These are phyloP conservation scores for Amphirosellinia nigrospora DNA, from an alignment of 495 filamentous ascomycete genomes.

Conservation along the genomic window DNA sequence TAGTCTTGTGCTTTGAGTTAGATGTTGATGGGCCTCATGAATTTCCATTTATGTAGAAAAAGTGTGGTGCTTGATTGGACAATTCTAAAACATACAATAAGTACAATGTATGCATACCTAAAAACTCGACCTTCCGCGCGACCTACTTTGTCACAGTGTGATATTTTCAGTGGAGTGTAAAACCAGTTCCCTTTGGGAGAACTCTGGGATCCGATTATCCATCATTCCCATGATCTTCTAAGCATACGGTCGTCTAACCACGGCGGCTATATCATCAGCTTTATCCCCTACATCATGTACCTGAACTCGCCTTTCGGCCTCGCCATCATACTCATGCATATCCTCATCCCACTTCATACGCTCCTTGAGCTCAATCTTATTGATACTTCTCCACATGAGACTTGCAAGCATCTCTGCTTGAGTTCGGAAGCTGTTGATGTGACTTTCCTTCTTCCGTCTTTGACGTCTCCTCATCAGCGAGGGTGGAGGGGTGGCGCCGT, in stretches of 20 bases:
- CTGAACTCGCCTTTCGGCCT: slow-evolving; percentile 28
- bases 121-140: no score
- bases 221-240: background rate
- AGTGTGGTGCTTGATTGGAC: no score
- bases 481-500: slow-evolving; percentile 20
- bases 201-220: background rate
- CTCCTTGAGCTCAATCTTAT: slow-evolving; percentile 41
- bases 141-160: no score
- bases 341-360: slow-evolving; percentile 37
- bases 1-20: no score
- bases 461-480: slow-evolving; percentile 11
- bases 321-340: slow-evolving; percentile 27
- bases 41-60: no score
- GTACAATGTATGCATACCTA: no score
- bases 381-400: slow-evolving; percentile 47
- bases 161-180: no score
- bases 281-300: slow-evolving; percentile 28
- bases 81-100: no score
- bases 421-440: slow-evolving; percentile 38
- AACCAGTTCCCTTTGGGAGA: background rate
- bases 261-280: slow-evolving; percentile 25
- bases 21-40: no score
- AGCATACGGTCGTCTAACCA: slow-evolving; percentile 34
- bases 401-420: slow-evolving; percentile 46
- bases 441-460: slow-evolving; percentile 18